A percentile compares a stretch with the other conserved stretches of the same genome.
Evolutionary conservation across 2,329 filamentous ascomycete genomes (phyloP).

Genomic region (Colletotrichum tanaceti): DNA sequence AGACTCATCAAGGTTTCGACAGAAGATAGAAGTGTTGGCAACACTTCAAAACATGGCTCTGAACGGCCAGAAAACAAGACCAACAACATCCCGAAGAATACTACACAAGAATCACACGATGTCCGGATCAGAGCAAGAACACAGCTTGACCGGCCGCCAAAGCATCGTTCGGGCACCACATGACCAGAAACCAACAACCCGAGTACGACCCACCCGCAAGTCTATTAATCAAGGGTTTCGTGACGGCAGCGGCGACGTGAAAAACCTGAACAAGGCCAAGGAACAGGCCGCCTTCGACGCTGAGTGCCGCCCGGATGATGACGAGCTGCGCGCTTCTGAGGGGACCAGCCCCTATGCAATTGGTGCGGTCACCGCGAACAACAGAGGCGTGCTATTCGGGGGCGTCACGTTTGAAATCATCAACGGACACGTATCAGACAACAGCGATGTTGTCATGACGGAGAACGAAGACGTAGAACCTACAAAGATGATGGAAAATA

Average conservation of each 20-base stretch:
- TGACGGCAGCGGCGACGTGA: background rate
- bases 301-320: background rate
- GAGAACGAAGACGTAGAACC: background rate
- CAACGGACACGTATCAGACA: no score
- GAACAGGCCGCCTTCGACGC: background rate
- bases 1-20: no score
- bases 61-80: background rate
- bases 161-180: no score
- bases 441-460: background rate
- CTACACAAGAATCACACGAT: background rate
- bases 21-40: no score
- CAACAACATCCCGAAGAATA: background rate
- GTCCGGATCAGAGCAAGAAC: background rate
- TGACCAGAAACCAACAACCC: no score
- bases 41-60: no score
- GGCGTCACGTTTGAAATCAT: background rate
- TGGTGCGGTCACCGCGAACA: background rate
- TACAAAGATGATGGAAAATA: no score
- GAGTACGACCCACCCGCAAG: background rate
- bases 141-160: no score
- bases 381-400: background rate
- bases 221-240: background rate
- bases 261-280: background rate
- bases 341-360: background rate
- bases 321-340: background rate